Conservation (phyloP, 1,284 basidiomycete genomes). For the Boletellus deceptivus region DNA sequence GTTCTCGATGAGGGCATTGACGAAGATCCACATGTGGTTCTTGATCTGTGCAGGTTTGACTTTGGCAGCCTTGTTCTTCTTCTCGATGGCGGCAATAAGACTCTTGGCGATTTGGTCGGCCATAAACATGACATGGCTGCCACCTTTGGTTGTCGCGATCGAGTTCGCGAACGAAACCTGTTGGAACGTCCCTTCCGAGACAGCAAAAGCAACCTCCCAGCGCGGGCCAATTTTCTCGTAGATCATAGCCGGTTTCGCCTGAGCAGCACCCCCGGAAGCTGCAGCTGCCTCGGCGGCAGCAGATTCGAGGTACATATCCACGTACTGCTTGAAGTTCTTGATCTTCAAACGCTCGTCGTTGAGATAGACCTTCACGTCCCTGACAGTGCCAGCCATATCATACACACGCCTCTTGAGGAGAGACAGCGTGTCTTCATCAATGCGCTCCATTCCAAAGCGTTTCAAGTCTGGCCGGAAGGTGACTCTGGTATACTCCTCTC, state of each 20-base stretch:
- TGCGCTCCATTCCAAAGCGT: slow-evolving; percentile 89
- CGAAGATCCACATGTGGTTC: slow-evolving; percentile 98
- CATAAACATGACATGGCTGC: slow-evolving; percentile 89
- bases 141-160: slow-evolving; percentile 96
- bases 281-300: slow-evolving; percentile 65
- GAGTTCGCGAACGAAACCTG: slow-evolving; percentile 99
- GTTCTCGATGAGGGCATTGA: slow-evolving; percentile 96
- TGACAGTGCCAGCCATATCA: slow-evolving; percentile 95
- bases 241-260: slow-evolving; percentile 75
- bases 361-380: slow-evolving; percentile 90
- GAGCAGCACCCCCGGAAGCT: slow-evolving; percentile 69
- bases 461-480: slow-evolving; percentile 92
- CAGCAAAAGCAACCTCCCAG: slow-evolving; percentile 96
- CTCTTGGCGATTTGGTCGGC: slow-evolving; percentile 89
- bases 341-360: slow-evolving; percentile 93
- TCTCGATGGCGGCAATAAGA: slow-evolving; percentile 78
- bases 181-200: slow-evolving; percentile 89
- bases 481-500: slow-evolving; percentile 93
- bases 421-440: slow-evolving; percentile 90
- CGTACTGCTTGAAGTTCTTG: slow-evolving; percentile 97
- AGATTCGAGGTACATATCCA: slow-evolving; percentile 88
- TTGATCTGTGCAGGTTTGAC: slow-evolving; percentile 94
- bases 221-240: slow-evolving; percentile 80
- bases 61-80: slow-evolving; percentile 95
- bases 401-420: slow-evolving; percentile 95